Evolutionary conservation across 192 early-diverging fungal species (phyloP), one percentile per base, ranked within the genome.

Genomic region (Backusella westeae): DNA sequence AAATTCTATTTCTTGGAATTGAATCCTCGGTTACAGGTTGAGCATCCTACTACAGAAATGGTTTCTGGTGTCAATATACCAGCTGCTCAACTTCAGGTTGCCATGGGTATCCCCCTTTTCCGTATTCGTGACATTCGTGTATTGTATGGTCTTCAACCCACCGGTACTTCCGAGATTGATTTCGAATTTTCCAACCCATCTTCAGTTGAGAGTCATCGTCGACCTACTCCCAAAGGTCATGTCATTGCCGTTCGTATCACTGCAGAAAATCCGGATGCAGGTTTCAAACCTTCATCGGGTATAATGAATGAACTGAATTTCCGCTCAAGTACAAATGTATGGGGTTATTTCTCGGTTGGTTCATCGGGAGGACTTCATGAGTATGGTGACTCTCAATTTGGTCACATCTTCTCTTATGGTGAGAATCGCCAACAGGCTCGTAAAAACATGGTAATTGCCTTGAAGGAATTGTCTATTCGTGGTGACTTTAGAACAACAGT

Each of bases 301-400:
- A 96, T 96, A 85, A 91, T 99, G 85, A 92, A 96, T 75, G 96
- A 97, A 80, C 93, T 99, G 67, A 99, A 98, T 87, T 99, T 99
- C 89, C 87, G 96, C 35, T 93, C 90, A 72, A 94, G 94, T 81
- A 95, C 92, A 56, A 97, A 97, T 72, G 97, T 99, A 39, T 98
- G 97, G 97, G 97, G 97, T n/a, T 98, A 98, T 88, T 99, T 99
- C 85, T 96, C 94, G 9, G 97, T 99, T 44, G 94, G 91, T 80
- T 88, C 95, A 21, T 91, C 93, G 41, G 96, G 97, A 75, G 97
- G 96, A 72, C 89, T 99, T 76, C 97, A 99, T 85, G 97, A 99
- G 80, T 99, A 93, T 88, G 97, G 96, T 21, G 97, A 99, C 79
- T 96, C 95, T 38, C 97, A 99, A 86, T 99, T 99, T 80, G 97